Evolutionary conservation across 2,329 filamentous ascomycete genomes (phyloP).

Genomic region (Polychaeton citri): DNA sequence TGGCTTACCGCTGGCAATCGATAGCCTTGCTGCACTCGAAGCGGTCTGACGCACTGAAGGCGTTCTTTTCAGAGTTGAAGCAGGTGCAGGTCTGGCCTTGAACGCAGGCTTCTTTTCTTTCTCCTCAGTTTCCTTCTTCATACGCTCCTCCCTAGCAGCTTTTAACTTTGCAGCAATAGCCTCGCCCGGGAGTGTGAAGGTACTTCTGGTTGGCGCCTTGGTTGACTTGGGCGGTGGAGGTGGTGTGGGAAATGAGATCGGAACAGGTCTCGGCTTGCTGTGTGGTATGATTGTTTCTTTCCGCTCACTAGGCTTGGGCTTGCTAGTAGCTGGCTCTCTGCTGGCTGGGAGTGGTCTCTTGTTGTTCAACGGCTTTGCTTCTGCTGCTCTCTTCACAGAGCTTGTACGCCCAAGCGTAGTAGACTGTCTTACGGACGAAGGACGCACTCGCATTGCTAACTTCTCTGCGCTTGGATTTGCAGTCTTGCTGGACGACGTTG

Average conservation of each 20-base stretch:
- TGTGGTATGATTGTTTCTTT: constrained; percentile 20
- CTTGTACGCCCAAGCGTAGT: constrained; percentile 7
- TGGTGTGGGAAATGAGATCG: constrained; percentile 33
- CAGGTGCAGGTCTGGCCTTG: constrained; percentile 34
- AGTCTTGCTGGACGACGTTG: not conserved
- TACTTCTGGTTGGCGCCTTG: constrained; percentile 36
- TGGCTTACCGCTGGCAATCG: constrained; percentile 1
- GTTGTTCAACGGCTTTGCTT: constrained; percentile 1
- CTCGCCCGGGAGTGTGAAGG: constrained; percentile 41
- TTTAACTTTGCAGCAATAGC: constrained; percentile 40
- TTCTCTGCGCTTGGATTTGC: constrained; percentile 9
- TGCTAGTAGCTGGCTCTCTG: constrained; percentile 1
- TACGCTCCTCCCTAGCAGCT: constrained; percentile 35
- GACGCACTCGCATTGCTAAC: constrained; percentile 6
- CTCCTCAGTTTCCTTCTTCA: constrained; percentile 28
- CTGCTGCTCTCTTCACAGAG: constrained; percentile 1
- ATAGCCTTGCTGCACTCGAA: constrained; percentile 31
- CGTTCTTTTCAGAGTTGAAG: constrained; percentile 7
- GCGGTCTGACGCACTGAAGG: constrained; percentile 32
- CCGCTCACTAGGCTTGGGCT: constrained; percentile 7
- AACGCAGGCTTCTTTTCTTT: constrained; percentile 25
- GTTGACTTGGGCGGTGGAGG: constrained; percentile 35
- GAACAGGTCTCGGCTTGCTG: constrained; percentile 34
- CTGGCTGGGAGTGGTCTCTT: too few species aligned
- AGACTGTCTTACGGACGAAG: constrained; percentile 7